Conservation (phyloP, 2,329 filamentous ascomycete species). For the Ophiostoma sp. region DNA sequence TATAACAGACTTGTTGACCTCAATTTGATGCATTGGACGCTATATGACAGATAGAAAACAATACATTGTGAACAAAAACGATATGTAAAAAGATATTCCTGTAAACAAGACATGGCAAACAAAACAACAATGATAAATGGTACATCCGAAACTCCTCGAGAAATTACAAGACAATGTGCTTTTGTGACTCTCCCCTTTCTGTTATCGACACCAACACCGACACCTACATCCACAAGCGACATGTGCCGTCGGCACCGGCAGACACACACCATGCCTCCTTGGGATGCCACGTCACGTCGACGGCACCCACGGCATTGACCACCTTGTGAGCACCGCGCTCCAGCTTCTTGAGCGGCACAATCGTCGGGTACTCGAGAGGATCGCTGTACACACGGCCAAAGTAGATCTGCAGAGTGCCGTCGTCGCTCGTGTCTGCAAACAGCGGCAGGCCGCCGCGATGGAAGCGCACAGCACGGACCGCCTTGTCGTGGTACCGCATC, state of each 20-base stretch:
- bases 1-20: no score
- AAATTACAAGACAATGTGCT: conserved; percentile 6
- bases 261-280: conserved; percentile 89
- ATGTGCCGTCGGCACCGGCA: conserved; percentile 89
- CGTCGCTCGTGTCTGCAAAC: conserved; percentile 92
- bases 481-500: conserved; percentile 86
- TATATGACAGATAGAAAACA: neutral
- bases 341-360: conserved; percentile 92
- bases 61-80: no score
- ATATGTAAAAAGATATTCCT: neutral
- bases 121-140: conserved; percentile 3
- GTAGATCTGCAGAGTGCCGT: conserved; percentile 92
- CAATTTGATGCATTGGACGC: neutral
- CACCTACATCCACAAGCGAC: conserved; percentile 72
- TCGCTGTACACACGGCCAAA: conserved; percentile 93
- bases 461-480: conserved; percentile 82
- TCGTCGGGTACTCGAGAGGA: conserved; percentile 91
- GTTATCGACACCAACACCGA: neutral
- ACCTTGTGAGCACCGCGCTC: conserved; percentile 70
- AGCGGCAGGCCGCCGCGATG: conserved; percentile 73
- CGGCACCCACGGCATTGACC: conserved; percentile 75
- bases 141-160: conserved; percentile 12
- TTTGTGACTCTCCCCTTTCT: conserved; percentile 9
- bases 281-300: conserved; percentile 96
- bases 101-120: neutral